Conservation (phyloP, 495 filamentous ascomycete species). For the Aspergillus diversus region DNA sequence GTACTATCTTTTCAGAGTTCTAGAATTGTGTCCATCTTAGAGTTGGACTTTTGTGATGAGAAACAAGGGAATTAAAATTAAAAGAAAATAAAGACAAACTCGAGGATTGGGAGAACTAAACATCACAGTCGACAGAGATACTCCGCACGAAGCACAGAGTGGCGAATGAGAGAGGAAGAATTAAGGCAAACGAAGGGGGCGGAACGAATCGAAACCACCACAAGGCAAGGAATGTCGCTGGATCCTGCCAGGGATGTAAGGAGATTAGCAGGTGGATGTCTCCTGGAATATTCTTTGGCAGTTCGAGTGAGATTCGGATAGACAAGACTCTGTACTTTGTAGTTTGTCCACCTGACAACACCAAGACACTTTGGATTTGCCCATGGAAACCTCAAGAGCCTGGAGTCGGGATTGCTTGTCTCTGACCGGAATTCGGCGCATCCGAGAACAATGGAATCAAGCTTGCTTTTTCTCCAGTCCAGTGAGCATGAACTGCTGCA, state of each 20-base stretch:
- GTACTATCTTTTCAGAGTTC: too few species aligned
- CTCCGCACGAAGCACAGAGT: neutral
- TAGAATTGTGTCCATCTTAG: too few species aligned
- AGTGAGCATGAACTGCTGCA: constrained; percentile 22
- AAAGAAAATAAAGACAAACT: too few species aligned
- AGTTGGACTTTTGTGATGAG: too few species aligned
- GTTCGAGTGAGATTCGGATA: neutral
- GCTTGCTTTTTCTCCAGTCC: constrained; percentile 1
- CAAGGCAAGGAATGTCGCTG: neutral
- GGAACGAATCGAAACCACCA: neutral
- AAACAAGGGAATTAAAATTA: too few species aligned
- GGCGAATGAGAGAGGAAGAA: neutral
- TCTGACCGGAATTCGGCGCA: neutral
- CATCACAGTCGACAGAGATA: too few species aligned
- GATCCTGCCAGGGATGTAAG: neutral
- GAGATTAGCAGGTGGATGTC: neutral
- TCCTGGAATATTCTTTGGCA: neutral
- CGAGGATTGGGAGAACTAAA: too few species aligned
- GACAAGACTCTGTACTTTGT: neutral
- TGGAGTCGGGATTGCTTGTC: neutral
- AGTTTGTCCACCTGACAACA: neutral
- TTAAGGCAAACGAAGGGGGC: neutral
- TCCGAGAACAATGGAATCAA: neutral
- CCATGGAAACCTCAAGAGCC: neutral
- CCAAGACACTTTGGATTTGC: neutral